phyloP scores from a whole-genome alignment of 192 early-diverging fungal genomes.

The Chytriomyces sp. region DNA sequence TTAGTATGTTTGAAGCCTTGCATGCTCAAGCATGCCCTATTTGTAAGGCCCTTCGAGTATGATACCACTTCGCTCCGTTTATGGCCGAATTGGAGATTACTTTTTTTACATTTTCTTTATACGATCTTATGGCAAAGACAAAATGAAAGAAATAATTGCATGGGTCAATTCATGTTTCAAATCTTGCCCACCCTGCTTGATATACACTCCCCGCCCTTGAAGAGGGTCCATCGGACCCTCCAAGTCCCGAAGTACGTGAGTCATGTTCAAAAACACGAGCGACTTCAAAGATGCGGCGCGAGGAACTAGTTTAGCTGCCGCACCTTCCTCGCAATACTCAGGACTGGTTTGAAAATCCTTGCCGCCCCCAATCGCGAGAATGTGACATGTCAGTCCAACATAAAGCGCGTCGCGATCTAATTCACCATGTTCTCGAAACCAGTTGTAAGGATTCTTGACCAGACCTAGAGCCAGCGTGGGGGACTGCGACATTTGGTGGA shows the following conservation, averaged over 20 bases:
- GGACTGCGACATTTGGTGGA: no score
- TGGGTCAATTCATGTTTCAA: background rate
- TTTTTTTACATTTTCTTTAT: background rate
- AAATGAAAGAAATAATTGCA: background rate
- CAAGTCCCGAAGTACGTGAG: background rate
- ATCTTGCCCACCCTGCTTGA: no score
- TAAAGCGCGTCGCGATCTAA: background rate
- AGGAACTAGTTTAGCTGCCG: background rate
- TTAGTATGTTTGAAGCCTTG: no score
- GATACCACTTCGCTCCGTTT: no score
- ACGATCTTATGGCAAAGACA: background rate
- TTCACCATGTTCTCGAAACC: background rate
- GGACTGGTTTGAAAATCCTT: slow-evolving; percentile 1
- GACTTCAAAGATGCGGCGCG: background rate
- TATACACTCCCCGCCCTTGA: background rate
- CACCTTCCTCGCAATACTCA: background rate
- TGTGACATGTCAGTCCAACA: background rate
- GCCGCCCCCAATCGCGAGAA: background rate
- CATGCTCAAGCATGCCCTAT: no score
- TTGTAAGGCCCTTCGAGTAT: no score
- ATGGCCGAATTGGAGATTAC: background rate
- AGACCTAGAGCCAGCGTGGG: no score
- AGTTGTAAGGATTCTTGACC: background rate
- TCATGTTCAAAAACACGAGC: background rate
- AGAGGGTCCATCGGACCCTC: background rate